A percentile compares a stretch with the other conserved stretches of the same genome.
These are phyloP conservation scores for Cordyceps javanica DNA, from an alignment of 2,329 filamentous ascomycete genomes.

Conservation along the genomic window DNA sequence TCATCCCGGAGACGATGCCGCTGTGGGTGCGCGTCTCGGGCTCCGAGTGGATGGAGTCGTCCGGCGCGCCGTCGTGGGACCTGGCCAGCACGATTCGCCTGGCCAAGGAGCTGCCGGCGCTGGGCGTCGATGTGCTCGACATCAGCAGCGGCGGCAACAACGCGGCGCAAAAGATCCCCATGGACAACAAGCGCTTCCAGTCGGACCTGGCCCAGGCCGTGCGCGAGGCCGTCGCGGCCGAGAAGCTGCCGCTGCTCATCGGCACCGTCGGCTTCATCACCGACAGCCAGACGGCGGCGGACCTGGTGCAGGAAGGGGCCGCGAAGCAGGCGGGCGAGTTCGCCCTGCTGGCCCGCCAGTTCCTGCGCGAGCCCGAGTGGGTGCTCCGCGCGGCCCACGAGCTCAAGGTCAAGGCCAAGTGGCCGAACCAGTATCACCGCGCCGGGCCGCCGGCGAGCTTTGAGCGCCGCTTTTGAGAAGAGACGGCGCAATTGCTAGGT, in stretches of 20 bases:
- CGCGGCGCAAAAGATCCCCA: slow-evolving; percentile 51
- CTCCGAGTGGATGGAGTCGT: slow-evolving; percentile 56
- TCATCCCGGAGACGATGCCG: slow-evolving; percentile 48
- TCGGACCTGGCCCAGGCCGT: slow-evolving; percentile 35
- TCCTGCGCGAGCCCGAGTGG: slow-evolving; percentile 76
- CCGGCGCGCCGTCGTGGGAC: slow-evolving; percentile 53
- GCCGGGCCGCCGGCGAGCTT: slow-evolving; percentile 22
- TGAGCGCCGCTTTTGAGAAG: not conserved
- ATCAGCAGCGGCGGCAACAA: slow-evolving; percentile 72
- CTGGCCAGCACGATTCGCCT: slow-evolving; percentile 46
- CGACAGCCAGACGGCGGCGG: slow-evolving; percentile 60
- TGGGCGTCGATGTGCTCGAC: slow-evolving; percentile 78
- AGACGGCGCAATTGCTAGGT: not conserved
- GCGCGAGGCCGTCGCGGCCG: slow-evolving; percentile 54
- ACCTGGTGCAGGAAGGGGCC: slow-evolving; percentile 45
- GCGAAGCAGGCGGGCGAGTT: slow-evolving; percentile 52
- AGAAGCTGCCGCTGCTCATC: slow-evolving; percentile 52
- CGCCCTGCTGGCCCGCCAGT: slow-evolving; percentile 68
- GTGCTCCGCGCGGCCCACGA: slow-evolving; percentile 68
- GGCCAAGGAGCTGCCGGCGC: slow-evolving; percentile 63
- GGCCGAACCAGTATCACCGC: slow-evolving; percentile 60
- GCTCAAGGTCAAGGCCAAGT: slow-evolving; percentile 62
- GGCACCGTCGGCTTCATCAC: slow-evolving; percentile 71
- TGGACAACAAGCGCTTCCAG: slow-evolving; percentile 62
- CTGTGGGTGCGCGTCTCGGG: slow-evolving; percentile 55